These are phyloP conservation scores for Dipodascus albidus DNA, from an alignment of 805 yeast genomes.

Conservation along the genomic window DNA sequence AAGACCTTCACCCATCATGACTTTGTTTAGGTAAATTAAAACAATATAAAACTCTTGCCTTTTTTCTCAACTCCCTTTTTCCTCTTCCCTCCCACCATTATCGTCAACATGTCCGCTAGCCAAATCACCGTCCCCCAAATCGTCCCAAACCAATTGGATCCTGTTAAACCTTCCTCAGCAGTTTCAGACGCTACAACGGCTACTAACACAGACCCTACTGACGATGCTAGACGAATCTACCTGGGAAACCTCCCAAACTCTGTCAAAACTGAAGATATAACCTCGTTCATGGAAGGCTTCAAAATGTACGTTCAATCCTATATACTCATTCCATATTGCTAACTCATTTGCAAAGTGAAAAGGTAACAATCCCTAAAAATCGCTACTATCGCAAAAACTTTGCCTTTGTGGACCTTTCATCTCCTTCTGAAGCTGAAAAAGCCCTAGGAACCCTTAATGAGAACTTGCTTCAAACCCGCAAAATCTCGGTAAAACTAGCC, in stretches of 20 bases:
- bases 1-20: no score
- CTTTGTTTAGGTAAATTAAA: no score
- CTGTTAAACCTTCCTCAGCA: not conserved
- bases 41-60: not conserved
- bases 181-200: not conserved
- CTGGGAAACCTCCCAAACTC: not conserved
- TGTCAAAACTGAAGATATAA: not conserved
- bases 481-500: conserved; percentile 1
- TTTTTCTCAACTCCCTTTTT: no score
- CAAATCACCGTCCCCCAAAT: not conserved
- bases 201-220: not conserved
- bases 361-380: not conserved
- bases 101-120: not conserved
- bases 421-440: conserved; percentile 45
- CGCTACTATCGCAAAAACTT: not conserved
- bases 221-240: not conserved
- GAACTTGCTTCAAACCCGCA: not conserved
- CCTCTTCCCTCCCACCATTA: not conserved
- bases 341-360: not conserved
- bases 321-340: not conserved
- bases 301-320: not conserved
- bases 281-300: not conserved
- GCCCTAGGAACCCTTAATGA: conserved; percentile 52
- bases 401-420: conserved; percentile 56
- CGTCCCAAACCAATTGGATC: no score